phyloP scores from a whole-genome alignment of 352 stramenopile genomes.

The Phytophthora tubulina region DNA sequence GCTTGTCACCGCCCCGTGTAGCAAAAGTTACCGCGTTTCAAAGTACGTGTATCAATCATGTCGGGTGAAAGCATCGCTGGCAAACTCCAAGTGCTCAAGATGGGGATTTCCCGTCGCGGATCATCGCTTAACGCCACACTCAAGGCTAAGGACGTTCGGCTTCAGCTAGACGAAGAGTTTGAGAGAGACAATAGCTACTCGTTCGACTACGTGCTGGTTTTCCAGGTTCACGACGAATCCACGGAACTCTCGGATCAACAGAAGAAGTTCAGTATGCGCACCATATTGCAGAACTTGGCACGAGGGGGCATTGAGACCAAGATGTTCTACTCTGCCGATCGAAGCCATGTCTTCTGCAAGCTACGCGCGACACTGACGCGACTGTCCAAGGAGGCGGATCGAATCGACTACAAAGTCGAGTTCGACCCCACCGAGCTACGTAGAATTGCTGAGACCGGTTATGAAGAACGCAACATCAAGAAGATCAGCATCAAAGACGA shows the following conservation, averaged over 20 bases:
- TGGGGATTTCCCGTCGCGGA: conserved; percentile 65
- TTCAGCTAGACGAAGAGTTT: conserved; percentile 73
- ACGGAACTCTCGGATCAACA: conserved; percentile 59
- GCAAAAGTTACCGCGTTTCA: conserved; percentile 4
- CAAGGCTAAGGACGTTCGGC: conserved; percentile 68
- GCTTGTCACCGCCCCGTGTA: conserved; percentile 13
- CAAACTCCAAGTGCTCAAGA: conserved; percentile 71
- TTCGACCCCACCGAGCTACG: conserved; percentile 70
- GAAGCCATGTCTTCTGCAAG: conserved; percentile 83
- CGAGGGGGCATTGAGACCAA: conserved; percentile 83
- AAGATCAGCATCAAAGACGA: conserved; percentile 72
- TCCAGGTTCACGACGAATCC: conserved; percentile 83
- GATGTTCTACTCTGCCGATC: conserved; percentile 82
- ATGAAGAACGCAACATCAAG: conserved; percentile 67
- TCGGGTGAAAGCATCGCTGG: conserved; percentile 28
- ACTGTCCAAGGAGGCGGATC: conserved; percentile 73
- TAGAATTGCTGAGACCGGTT: conserved; percentile 61
- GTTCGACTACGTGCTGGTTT: conserved; percentile 86
- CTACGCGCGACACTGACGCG: conserved; percentile 73
- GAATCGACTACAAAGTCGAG: conserved; percentile 85
- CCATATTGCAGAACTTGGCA: conserved; percentile 72
- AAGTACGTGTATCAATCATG: conserved; percentile 29
- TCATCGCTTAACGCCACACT: conserved; percentile 74
- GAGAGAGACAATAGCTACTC: conserved; percentile 76
- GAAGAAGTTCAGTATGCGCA: conserved; percentile 80